These are phyloP conservation scores for Alternaria arbusti DNA, from an alignment of 2,329 filamentous ascomycete genomes.

Conservation along the genomic window DNA sequence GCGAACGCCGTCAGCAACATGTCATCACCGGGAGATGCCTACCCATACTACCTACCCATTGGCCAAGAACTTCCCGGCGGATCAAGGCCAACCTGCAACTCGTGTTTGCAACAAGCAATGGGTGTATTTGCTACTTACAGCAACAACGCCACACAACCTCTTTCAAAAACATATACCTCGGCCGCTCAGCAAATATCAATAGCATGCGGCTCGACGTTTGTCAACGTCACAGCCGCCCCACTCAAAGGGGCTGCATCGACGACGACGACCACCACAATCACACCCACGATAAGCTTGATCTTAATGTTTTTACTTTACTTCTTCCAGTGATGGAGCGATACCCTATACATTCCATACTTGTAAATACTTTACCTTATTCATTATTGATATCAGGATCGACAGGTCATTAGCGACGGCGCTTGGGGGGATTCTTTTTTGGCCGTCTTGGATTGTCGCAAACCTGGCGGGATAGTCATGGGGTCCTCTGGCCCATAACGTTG, in stretches of 20 bases:
- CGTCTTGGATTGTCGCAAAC: slow-evolving; percentile 1
- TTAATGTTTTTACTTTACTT: slow-evolving; percentile 45
- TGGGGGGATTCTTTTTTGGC: slow-evolving; percentile 19
- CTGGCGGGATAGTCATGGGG: slow-evolving; percentile 15
- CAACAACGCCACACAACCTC: slow-evolving; percentile 67
- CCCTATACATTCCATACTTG: slow-evolving; percentile 23
- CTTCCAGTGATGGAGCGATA: slow-evolving; percentile 33
- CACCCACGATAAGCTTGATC: slow-evolving; percentile 40
- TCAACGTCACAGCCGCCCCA: slow-evolving; percentile 57
- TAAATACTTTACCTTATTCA: slow-evolving; percentile 22
- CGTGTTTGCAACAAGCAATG: slow-evolving; percentile 83
- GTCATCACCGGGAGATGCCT: slow-evolving; percentile 72
- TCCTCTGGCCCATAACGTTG: slow-evolving; percentile 5
- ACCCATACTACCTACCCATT: slow-evolving; percentile 85
- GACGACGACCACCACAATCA: slow-evolving; percentile 29
- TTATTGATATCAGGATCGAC: slow-evolving; percentile 25
- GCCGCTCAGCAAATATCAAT: slow-evolving; percentile 78
- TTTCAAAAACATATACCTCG: slow-evolving; percentile 71
- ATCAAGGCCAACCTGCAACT: slow-evolving; percentile 74
- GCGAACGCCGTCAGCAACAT: slow-evolving; percentile 82
- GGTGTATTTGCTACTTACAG: slow-evolving; percentile 75
- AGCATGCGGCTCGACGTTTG: slow-evolving; percentile 63
- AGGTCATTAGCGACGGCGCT: slow-evolving; percentile 48
- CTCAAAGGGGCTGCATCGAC: slow-evolving; percentile 39
- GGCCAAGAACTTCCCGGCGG: slow-evolving; percentile 72